Conservation (phyloP, 106 monocot genomes). For the Dactylorhiza incarnata region DNA sequence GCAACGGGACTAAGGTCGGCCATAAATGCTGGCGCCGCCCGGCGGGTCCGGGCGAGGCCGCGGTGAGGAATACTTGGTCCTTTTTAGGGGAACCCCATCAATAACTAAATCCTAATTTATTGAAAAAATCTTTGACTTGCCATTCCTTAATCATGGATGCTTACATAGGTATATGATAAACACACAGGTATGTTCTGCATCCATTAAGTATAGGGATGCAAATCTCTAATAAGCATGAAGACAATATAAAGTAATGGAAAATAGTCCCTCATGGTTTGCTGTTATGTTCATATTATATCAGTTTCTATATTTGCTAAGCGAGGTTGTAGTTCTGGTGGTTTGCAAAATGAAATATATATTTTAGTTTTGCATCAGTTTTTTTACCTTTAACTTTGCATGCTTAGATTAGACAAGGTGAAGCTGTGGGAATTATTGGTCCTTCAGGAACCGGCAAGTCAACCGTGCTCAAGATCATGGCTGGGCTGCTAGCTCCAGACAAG, state of each 20-base stretch:
- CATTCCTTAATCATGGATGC: too few species aligned
- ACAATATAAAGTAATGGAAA: background rate
- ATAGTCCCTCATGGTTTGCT: background rate
- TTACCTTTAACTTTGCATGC: background rate
- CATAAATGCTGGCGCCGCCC: too few species aligned
- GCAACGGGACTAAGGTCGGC: too few species aligned
- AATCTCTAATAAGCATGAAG: too few species aligned
- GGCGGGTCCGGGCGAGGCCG: too few species aligned
- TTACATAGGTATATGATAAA: too few species aligned
- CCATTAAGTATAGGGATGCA: too few species aligned
- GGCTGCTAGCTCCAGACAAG: slow-evolving; percentile 90
- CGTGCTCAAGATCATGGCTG: slow-evolving; percentile 88
- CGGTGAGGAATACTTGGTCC: too few species aligned
- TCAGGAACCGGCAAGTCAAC: slow-evolving; percentile 99
- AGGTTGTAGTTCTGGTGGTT: background rate
- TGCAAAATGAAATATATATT: background rate
- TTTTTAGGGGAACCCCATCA: too few species aligned
- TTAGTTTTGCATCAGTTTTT: background rate
- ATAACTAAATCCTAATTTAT: too few species aligned
- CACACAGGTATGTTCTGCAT: too few species aligned
- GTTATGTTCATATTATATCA: background rate
- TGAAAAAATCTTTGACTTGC: too few species aligned
- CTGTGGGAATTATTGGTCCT: slow-evolving; percentile 98
- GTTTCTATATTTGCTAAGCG: background rate
- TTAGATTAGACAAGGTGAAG: slow-evolving; percentile 96